Percentiles rank a stretch among this genome's conserved stretches.
Evolutionary conservation across 345 rosid species (phyloP).

Genomic region (Anastatica hierochuntica): DNA sequence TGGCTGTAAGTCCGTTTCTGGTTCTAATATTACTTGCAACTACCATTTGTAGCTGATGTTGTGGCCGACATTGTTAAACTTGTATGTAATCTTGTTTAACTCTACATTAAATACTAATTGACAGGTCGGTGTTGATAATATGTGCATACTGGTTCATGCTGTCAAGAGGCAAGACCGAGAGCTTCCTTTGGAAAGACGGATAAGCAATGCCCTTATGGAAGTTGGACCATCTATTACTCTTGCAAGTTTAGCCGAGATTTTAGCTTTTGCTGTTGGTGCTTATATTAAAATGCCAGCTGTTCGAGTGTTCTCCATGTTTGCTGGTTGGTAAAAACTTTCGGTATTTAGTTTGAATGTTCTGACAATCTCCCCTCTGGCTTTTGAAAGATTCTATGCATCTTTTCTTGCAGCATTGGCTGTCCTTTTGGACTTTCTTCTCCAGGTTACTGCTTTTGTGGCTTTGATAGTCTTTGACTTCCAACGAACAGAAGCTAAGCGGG

Average conservation of each 20-base stretch:
- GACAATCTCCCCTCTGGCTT: not conserved
- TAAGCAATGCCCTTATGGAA: constrained; percentile 94
- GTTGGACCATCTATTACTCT: constrained; percentile 99
- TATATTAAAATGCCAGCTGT: constrained; percentile 97
- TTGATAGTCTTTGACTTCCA: constrained; percentile 78
- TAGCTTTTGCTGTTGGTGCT: constrained; percentile 96
- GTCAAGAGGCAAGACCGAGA: constrained; percentile 86
- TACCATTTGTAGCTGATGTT: too few relatives aligned
- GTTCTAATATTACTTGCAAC: not conserved
- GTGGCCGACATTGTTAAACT: not conserved
- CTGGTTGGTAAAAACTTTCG: constrained; percentile 41
- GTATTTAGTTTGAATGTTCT: not conserved
- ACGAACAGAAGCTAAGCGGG: constrained; percentile 63
- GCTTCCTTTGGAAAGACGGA: constrained; percentile 62
- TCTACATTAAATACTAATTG: not conserved
- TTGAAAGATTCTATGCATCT: constrained; percentile 14
- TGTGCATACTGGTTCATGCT: constrained; percentile 95
- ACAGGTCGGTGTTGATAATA: constrained; percentile 98
- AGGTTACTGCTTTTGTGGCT: constrained; percentile 96
- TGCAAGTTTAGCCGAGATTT: constrained; percentile 87
- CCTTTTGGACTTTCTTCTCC: constrained; percentile 88
- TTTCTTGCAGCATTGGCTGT: constrained; percentile 80
- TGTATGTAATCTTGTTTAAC: not conserved
- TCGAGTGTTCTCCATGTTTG: constrained; percentile 96
- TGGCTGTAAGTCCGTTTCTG: constrained; percentile 62